phyloP scores from a whole-genome alignment of 805 yeast genomes.

The Wickerhamiella spandovensis region DNA sequence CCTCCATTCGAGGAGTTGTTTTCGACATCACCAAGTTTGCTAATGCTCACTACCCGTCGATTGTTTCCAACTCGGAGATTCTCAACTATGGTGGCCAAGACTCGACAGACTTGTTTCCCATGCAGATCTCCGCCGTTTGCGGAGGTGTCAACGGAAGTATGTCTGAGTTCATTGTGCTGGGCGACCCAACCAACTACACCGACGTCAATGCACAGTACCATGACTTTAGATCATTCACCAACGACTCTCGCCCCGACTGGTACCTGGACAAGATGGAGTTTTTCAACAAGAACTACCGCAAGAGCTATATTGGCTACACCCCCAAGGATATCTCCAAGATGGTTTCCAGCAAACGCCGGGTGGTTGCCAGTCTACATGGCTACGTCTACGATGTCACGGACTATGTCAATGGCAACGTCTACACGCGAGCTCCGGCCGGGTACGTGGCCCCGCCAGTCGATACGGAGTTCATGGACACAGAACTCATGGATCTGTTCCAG shows the following conservation, averaged over 20 bases:
- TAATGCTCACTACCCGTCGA: constrained; percentile 27
- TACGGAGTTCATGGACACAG: constrained; percentile 23
- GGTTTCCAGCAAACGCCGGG: constrained; percentile 15
- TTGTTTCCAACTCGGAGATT: constrained; percentile 25
- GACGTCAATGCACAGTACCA: constrained; percentile 29
- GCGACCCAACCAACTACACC: constrained; percentile 25
- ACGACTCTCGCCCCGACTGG: constrained; percentile 32
- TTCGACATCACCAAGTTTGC: constrained; percentile 29
- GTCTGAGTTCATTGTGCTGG: constrained; percentile 20
- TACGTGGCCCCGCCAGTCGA: constrained; percentile 17
- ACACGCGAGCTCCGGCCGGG: constrained; percentile 21
- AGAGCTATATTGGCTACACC: constrained; percentile 28
- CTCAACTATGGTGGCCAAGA: constrained; percentile 28
- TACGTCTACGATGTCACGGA: constrained; percentile 28
- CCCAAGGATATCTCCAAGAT: constrained; percentile 19
- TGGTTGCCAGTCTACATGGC: constrained; percentile 26
- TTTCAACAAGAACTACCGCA: constrained; percentile 24
- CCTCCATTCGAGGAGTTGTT: constrained; percentile 29
- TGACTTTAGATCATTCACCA: constrained; percentile 28
- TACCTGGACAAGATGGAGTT: constrained; percentile 27
- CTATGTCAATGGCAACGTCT: constrained; percentile 26
- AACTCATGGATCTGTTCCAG: constrained; percentile 24
- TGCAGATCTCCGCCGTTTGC: constrained; percentile 30
- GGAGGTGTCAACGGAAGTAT: constrained; percentile 23
- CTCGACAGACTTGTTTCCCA: constrained; percentile 26